Conservation (phyloP, 2,329 filamentous ascomycete species). For the Colletotrichum tropicale region DNA sequence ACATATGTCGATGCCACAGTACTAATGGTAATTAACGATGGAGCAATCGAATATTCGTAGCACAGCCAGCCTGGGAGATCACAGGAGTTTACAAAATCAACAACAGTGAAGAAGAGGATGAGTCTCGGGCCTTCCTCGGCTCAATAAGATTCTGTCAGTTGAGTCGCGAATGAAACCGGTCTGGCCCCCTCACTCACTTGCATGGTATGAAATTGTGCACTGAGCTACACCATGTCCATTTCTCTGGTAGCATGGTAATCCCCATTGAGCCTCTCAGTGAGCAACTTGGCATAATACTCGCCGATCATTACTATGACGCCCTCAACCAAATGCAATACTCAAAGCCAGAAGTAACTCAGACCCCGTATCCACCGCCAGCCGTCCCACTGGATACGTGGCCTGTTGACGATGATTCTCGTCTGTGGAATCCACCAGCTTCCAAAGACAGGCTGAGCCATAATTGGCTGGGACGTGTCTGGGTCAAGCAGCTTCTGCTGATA, state of each 20-base stretch:
- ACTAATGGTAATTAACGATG: fast-evolving
- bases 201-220: background rate
- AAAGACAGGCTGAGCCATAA: background rate
- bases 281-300: background rate
- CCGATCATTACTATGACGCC: background rate
- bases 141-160: background rate
- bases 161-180: background rate
- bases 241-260: background rate
- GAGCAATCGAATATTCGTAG: background rate
- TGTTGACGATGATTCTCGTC: background rate
- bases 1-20: background rate
- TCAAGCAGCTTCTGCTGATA: background rate
- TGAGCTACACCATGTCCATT: background rate
- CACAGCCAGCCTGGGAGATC: background rate
- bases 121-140: background rate
- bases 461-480: background rate
- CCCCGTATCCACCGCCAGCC: background rate
- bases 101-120: background rate
- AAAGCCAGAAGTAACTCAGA: background rate
- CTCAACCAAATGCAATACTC: background rate
- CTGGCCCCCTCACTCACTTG: background rate
- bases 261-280: background rate
- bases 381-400: background rate
- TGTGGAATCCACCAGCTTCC: background rate
- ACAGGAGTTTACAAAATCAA: background rate